Evolutionary conservation across 2,329 filamentous ascomycete species (phyloP).

Genomic region (Exutisphaerella laricina): DNA sequence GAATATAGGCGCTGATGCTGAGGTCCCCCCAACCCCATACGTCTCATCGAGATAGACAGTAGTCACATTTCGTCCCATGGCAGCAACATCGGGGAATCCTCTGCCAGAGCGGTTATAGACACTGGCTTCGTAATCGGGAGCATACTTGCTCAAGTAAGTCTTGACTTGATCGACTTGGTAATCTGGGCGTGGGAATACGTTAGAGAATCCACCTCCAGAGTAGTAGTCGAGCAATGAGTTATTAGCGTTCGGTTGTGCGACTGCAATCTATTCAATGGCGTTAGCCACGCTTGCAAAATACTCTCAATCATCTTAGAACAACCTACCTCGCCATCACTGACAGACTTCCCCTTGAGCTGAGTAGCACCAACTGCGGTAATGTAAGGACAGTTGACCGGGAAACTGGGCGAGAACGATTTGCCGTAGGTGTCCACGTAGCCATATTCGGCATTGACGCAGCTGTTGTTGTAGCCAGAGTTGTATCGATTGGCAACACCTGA

Average conservation of each 20-base stretch:
- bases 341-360: conserved; percentile 34
- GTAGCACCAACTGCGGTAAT: conserved; percentile 48
- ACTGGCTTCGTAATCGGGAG: conserved; percentile 36
- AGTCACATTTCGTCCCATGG: conserved; percentile 19
- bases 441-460: conserved; percentile 34
- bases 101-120: conserved; percentile 46
- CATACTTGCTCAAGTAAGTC: conserved; percentile 31
- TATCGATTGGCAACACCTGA: conserved; percentile 45
- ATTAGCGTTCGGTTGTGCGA: too few relatives aligned
- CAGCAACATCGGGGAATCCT: conserved; percentile 42
- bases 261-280: too few relatives aligned
- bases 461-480: conserved; percentile 24
- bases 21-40: conserved; percentile 17
- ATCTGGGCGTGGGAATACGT: conserved; percentile 24
- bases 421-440: conserved; percentile 35
- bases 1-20: conserved; percentile 26
- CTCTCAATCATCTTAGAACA: conserved; percentile 16
- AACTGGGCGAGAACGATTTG: conserved; percentile 40
- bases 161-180: conserved; percentile 30
- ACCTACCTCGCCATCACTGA: conserved; percentile 34
- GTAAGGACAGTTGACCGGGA: conserved; percentile 45
- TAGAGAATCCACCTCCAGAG: conserved; percentile 41
- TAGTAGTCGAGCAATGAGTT: too few relatives aligned
- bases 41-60: conserved; percentile 32
- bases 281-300: too few relatives aligned